These are phyloP conservation scores for Penium margaritaceum DNA, from an alignment of 139 green algal species.

Conservation along the genomic window DNA sequence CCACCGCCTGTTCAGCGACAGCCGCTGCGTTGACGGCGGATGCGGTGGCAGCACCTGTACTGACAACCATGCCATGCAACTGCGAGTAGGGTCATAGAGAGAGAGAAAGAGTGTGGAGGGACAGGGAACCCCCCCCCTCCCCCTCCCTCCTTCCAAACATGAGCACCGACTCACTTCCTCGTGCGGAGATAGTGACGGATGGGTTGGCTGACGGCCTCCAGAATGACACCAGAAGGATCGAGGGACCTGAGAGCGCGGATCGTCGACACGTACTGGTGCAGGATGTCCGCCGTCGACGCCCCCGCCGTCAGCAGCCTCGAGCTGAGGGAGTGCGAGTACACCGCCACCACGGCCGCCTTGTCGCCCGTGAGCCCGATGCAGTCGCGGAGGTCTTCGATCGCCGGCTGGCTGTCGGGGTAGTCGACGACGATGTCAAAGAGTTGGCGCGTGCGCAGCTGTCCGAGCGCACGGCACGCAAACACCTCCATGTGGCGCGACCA, in stretches of 20 bases:
- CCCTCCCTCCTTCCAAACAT: too few relatives aligned
- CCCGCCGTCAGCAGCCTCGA: constrained; percentile 75
- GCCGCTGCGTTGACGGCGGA: too few relatives aligned
- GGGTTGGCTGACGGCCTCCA: constrained; percentile 66
- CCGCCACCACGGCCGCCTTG: constrained; percentile 11
- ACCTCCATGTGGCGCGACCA: too few relatives aligned
- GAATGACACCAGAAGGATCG: constrained; percentile 60
- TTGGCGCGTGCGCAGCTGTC: too few relatives aligned
- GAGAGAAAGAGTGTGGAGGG: too few relatives aligned
- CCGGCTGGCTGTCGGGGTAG: constrained; percentile 25
- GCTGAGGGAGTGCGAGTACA: constrained; percentile 48
- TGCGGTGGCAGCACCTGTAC: background rate
- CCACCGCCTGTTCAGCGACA: background rate
- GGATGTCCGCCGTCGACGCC: constrained; percentile 78
- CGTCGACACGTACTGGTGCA: constrained; percentile 77
- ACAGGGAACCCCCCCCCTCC: too few relatives aligned
- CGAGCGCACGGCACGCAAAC: too few relatives aligned
- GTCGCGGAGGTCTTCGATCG: constrained; percentile 55
- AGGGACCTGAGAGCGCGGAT: constrained; percentile 54
- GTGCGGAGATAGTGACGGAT: constrained; percentile 70
- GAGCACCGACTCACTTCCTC: constrained; percentile 10
- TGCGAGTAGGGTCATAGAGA: too few relatives aligned
- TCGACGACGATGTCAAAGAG: too few relatives aligned
- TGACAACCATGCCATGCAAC: background rate
- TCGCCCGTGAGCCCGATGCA: constrained; percentile 70